These are phyloP conservation scores for Schizonepeta tenuifolia DNA, from an alignment of 257 asterid species.

Conservation along the genomic window DNA sequence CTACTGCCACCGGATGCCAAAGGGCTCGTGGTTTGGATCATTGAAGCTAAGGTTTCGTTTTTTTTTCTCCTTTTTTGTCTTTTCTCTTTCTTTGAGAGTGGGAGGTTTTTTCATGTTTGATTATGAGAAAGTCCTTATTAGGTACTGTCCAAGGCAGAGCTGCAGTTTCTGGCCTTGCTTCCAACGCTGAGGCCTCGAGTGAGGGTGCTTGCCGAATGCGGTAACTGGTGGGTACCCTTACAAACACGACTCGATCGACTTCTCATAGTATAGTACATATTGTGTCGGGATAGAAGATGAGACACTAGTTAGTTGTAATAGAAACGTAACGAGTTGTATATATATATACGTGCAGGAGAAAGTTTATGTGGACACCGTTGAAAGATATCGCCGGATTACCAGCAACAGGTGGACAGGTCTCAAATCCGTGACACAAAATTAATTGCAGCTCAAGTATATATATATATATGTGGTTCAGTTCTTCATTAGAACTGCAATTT, in stretches of 20 bases:
- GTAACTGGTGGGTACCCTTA: slow-evolving; percentile 60
- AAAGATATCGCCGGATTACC: slow-evolving; percentile 70
- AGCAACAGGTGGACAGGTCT: slow-evolving; percentile 28
- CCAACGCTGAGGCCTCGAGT: slow-evolving; percentile 79
- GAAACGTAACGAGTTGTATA: background rate
- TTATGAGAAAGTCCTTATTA: slow-evolving; percentile 9
- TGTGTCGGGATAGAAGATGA: background rate
- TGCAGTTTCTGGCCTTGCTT: slow-evolving; percentile 69
- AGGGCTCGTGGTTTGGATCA: slow-evolving; percentile 79
- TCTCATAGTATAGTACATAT: too few species aligned
- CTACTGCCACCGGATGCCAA: slow-evolving; percentile 74
- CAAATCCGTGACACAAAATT: background rate
- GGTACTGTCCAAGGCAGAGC: slow-evolving; percentile 67
- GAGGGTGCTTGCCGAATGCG: slow-evolving; percentile 87
- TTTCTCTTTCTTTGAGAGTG: background rate
- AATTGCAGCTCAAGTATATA: too few species aligned
- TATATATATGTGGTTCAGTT: background rate
- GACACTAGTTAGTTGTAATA: background rate
- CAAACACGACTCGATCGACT: background rate
- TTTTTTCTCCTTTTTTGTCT: background rate
- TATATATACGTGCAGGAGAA: slow-evolving; percentile 53
- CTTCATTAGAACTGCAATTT: slow-evolving; percentile 9
- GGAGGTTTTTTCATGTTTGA: background rate
- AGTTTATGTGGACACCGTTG: slow-evolving; percentile 83
- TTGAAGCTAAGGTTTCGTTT: slow-evolving; percentile 77